Evolutionary conservation across 2,329 filamentous ascomycete species (phyloP).

Genomic region (Neofusicoccum umdonicola): DNA sequence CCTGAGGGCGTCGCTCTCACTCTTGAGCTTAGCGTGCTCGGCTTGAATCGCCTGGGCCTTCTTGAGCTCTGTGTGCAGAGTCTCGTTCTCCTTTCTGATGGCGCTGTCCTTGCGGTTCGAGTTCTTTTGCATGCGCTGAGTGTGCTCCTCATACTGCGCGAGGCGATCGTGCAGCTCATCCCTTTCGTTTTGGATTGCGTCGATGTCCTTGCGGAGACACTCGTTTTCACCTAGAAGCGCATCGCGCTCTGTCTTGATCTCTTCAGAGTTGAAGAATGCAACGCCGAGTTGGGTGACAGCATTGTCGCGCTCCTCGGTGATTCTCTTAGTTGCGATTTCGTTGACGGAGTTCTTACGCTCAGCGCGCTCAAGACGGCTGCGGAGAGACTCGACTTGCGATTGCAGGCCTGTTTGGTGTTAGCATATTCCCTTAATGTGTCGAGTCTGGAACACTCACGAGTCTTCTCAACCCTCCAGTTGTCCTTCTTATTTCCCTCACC

Average conservation of each 20-base stretch:
- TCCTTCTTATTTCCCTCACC: slow-evolving; percentile 47
- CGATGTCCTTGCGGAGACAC: slow-evolving; percentile 34
- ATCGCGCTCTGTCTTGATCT: slow-evolving; percentile 47
- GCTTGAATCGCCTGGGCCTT: slow-evolving; percentile 23
- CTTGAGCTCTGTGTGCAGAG: slow-evolving; percentile 31
- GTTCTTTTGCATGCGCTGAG: slow-evolving; percentile 32
- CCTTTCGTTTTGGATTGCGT: slow-evolving; percentile 20
- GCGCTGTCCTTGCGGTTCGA: slow-evolving; percentile 33
- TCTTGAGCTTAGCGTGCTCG: slow-evolving; percentile 57
- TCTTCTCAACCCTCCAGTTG: slow-evolving; percentile 51
- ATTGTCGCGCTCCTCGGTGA: slow-evolving; percentile 64
- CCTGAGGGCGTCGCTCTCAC: slow-evolving; percentile 67
- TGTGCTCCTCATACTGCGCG: slow-evolving; percentile 34
- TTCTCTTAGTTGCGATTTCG: slow-evolving; percentile 62
- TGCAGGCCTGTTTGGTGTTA: slow-evolving; percentile 50
- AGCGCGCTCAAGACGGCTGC: slow-evolving; percentile 60
- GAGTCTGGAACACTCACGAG: slow-evolving; percentile 46
- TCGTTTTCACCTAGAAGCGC: slow-evolving; percentile 35
- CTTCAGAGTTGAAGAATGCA: slow-evolving; percentile 58
- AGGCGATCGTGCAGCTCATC: slow-evolving; percentile 34
- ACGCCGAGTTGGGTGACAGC: slow-evolving; percentile 62
- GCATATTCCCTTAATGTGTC: neutral
- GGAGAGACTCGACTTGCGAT: slow-evolving; percentile 58
- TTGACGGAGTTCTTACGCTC: slow-evolving; percentile 62
- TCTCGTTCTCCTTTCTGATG: slow-evolving; percentile 34